Conservation (phyloP, 495 filamentous ascomycete species). For the Penicillium lividum region DNA sequence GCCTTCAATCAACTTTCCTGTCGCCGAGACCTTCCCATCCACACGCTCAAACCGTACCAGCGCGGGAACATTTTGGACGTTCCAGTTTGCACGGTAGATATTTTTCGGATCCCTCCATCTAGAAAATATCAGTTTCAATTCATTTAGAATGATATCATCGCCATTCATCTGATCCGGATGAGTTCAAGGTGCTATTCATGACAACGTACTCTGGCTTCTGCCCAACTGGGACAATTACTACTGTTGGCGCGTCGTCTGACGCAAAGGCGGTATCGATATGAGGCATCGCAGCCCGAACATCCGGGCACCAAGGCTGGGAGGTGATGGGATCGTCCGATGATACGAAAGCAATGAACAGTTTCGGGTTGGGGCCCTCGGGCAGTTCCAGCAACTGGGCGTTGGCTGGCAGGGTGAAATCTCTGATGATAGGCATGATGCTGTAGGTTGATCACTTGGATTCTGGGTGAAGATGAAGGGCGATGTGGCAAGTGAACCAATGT, state of each 20-base stretch:
- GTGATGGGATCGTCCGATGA: slow-evolving; percentile 29
- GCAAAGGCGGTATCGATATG: slow-evolving; percentile 27
- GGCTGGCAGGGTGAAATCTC: slow-evolving; percentile 24
- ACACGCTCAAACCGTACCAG: slow-evolving; percentile 32
- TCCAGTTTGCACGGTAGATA: slow-evolving; percentile 31
- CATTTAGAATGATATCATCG: background rate
- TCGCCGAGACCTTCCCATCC: slow-evolving; percentile 28
- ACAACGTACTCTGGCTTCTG: slow-evolving; percentile 30
- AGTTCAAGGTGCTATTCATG: too few relatives aligned
- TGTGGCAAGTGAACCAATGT: background rate
- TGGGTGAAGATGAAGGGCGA: background rate
- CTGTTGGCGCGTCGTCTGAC: slow-evolving; percentile 14
- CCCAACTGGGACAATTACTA: slow-evolving; percentile 32
- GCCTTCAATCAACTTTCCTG: slow-evolving; percentile 28
- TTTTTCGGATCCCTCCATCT: slow-evolving; percentile 35
- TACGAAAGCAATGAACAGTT: slow-evolving; percentile 33
- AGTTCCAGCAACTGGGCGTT: slow-evolving; percentile 24
- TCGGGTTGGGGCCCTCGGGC: slow-evolving; percentile 16
- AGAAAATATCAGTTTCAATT: slow-evolving; percentile 5
- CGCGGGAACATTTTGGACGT: slow-evolving; percentile 26
- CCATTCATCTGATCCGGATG: background rate
- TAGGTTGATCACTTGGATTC: background rate
- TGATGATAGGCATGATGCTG: slow-evolving; percentile 29
- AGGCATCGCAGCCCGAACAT: slow-evolving; percentile 34
- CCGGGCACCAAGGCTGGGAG: slow-evolving; percentile 35